Base-by-base conservation (phyloP, 305 asterid species). In the Salvia sclarea region DNA sequence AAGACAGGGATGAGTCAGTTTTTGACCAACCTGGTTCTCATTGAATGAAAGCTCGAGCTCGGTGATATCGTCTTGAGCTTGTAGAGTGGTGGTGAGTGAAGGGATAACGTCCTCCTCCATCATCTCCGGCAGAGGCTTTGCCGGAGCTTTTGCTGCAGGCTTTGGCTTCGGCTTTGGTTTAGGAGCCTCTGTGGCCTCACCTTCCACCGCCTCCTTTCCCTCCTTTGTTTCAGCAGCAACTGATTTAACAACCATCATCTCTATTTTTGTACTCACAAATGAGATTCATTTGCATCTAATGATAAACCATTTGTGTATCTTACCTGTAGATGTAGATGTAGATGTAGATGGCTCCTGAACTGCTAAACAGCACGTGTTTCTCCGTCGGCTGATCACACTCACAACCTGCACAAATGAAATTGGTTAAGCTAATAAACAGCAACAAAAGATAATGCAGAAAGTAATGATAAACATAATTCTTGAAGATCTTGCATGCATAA, bases 81-180 rank as follows among this genome's bases (percentile, higher is more conserved):
- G 79, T 10, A 91, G 76, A 62, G 75, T 87, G 45, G 74, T 9
- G 75, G 50, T 80, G 61, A 89, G 82, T 49, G 89, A 68, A 58
- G 98, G 98, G 75, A 89, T 89, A 25, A 91, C 85, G 45, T 88
- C 95, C 41, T 91, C 97, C 13, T 80, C 87, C 97, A 88, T 87
- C 81, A 91, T 67, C 84, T 83, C 79, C 35, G 91, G 90, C 71
- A 91, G 76, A 62, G 90, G 55, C 75, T 91, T 88, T 25, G 58
- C 79, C 0, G 90, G 83, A 63, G 93, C 96, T 82, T 88, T 86
- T 38, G 89, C 82, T 56, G 89, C 86, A 21, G 88, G 64, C 52
- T 79, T 85, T 11, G 88, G 75, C 75, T 81, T 85, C 4, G 86
- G 76, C 75, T 20, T 67, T 47, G 8, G 81, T 64, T 12, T 13